These are phyloP conservation scores for Phytopythium delawarense DNA, from an alignment of 352 stramenopile species.

Conservation along the genomic window DNA sequence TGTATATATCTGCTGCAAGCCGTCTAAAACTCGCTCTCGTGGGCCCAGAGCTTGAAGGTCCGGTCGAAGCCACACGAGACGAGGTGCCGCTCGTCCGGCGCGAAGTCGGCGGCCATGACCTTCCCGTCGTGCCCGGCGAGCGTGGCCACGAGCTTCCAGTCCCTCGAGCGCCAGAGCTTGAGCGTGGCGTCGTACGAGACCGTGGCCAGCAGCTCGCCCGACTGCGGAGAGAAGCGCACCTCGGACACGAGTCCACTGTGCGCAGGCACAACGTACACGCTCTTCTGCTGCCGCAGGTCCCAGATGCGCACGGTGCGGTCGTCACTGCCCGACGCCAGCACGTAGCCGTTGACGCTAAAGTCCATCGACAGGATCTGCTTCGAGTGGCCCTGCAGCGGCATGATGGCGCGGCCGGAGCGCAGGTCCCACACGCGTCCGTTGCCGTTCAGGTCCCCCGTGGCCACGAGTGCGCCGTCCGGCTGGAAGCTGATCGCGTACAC, in stretches of 20 bases:
- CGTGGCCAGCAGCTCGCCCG: conserved; percentile 87
- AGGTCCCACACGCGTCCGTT: conserved; percentile 96
- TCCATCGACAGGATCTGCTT: conserved; percentile 94
- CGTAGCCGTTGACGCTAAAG: conserved; percentile 92
- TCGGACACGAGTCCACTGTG: conserved; percentile 95
- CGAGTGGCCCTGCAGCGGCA: conserved; percentile 90
- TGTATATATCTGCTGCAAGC: not conserved
- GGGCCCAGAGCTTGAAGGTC: conserved; percentile 92
- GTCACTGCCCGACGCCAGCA: conserved; percentile 92
- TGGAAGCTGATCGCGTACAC: conserved; percentile 96
- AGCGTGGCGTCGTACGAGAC: conserved; percentile 93
- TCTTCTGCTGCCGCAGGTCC: conserved; percentile 92
- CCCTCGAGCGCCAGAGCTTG: conserved; percentile 93
- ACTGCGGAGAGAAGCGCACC: conserved; percentile 79
- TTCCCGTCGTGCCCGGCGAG: conserved; percentile 94
- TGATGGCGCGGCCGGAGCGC: conserved; percentile 91
- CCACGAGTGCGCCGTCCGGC: conserved; percentile 89
- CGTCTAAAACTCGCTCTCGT: conserved; percentile 82
- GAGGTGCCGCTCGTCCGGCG: conserved; percentile 84
- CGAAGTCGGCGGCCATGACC: conserved; percentile 92
- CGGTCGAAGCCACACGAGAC: conserved; percentile 89
- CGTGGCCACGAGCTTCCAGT: conserved; percentile 89
- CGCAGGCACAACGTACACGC: conserved; percentile 91
- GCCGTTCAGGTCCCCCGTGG: conserved; percentile 94
- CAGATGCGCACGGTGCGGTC: conserved; percentile 96